Evolutionary conservation across 2,329 filamentous ascomycete species (phyloP), one percentile per base, ranked within the genome.

Genomic region (Sporothrix curviconia): DNA sequence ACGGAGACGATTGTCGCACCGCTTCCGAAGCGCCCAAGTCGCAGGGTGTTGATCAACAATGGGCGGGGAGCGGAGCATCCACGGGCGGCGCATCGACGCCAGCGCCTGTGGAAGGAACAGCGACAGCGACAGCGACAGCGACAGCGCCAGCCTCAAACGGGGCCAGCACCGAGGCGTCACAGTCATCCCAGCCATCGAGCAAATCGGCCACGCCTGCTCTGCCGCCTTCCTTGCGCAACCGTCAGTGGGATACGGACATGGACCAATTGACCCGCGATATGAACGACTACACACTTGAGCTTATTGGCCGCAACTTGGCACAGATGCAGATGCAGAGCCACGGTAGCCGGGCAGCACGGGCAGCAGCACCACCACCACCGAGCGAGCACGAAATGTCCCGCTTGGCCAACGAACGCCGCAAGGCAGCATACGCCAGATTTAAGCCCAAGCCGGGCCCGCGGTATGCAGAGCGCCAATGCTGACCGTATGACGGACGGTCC

Each of bases 241-340:
- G 61, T 34, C 57, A 57, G 22, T 70, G 73, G 58, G 68, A 64
- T 34, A 68, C 74, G 59, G 74, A 81, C 43, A 75, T 79, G 71
- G 74, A 78, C 40, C 72, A 75, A 60, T 73, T 83, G 36, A 71
- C 78, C 2, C 74, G 74, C 6, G 78, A 80, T 34, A 83, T 83
- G 80, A 76, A 83, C 64, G 71, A 74, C 32, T 86, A 80, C 71
- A 80, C 82, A 1, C 70, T 86, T 61, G 73, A 78, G 62, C 77
- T 85, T 60, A 83, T 86, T 34, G 77, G 76, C 1, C 74, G 76
- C 19, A 81, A 78, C 60, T 67, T 83, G 5, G 71, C 76, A 39
- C 72, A 68, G 19, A 74, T 77, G 63, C 74, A 81, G 44, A 39
- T n/a, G 49, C 34, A 19, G 25, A 15, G 9, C 68, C 74, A 46